phyloP scores from a whole-genome alignment of 2,329 filamentous ascomycete genomes.

The Capronia epimyces region DNA sequence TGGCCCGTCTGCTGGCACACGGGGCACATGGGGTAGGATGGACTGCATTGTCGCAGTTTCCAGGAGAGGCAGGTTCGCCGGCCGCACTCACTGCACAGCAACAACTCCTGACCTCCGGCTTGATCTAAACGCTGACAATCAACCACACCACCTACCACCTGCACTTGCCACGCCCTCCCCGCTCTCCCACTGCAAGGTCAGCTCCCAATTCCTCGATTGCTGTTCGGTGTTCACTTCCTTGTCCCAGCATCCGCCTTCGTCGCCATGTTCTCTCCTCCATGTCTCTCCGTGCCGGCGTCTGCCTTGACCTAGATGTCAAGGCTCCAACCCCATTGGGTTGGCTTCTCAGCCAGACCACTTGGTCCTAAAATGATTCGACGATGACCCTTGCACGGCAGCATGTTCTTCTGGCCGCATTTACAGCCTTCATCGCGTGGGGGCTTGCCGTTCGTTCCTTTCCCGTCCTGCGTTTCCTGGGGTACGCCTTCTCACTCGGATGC shows the following conservation, averaged over 20 bases:
- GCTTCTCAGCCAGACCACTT: slow-evolving; percentile 11
- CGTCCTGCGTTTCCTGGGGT: slow-evolving; percentile 73
- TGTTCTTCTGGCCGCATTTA: slow-evolving; percentile 39
- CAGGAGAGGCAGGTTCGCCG: no score
- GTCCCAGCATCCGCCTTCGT: background rate
- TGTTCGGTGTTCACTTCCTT: background rate
- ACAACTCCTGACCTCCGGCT: no score
- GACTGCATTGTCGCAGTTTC: no score
- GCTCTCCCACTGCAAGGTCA: background rate
- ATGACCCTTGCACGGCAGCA: slow-evolving; percentile 45
- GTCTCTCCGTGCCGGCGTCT: background rate
- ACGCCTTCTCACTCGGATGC: slow-evolving; percentile 72
- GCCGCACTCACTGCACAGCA: no score
- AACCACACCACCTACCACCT: no score
- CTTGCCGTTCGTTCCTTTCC: slow-evolving; percentile 79
- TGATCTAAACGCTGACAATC: no score
- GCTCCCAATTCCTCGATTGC: background rate
- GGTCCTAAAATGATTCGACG: slow-evolving; percentile 17
- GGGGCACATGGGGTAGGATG: no score
- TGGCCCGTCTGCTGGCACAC: no score
- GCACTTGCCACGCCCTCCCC: background rate
- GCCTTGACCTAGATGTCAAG: slow-evolving; percentile 15
- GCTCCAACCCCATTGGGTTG: slow-evolving; percentile 9
- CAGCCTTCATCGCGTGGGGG: slow-evolving; percentile 72
- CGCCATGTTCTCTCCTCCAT: background rate